Conservation (phyloP, 257 asterid species). For the Verbena officinalis region DNA sequence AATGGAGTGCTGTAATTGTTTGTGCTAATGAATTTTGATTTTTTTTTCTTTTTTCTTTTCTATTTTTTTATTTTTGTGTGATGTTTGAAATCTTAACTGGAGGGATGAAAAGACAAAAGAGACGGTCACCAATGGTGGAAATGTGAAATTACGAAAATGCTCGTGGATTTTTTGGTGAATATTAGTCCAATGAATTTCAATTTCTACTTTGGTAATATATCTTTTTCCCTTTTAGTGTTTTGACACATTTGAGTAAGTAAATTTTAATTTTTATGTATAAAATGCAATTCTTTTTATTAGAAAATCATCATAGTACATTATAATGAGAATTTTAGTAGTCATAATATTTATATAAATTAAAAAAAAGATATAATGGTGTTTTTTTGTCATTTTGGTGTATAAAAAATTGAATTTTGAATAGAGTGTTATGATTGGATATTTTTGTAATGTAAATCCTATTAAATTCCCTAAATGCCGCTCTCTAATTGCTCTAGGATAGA, state of each 20-base stretch:
- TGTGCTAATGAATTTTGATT: conserved; percentile 34
- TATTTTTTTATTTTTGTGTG: background rate
- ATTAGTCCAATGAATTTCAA: conserved; percentile 23
- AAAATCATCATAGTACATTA: too few species aligned
- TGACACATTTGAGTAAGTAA: background rate
- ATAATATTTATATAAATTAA: too few species aligned
- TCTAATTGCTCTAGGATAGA: too few species aligned
- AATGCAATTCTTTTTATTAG: too few species aligned
- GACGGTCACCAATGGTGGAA: conserved; percentile 21
- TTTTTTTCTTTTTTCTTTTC: conserved; percentile 19
- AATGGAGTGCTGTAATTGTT: conserved; percentile 31
- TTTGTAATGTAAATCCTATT: too few species aligned
- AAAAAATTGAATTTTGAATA: too few species aligned
- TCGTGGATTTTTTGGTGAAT: background rate
- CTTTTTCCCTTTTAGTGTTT: background rate
- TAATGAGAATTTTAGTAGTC: background rate
- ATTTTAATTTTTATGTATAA: background rate
- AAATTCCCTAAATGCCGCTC: too few species aligned
- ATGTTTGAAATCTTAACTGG: conserved; percentile 28
- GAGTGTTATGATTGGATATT: too few species aligned
- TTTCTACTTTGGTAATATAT: conserved; percentile 5
- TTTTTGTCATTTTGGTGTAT: too few species aligned
- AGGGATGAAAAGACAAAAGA: conserved; percentile 26
- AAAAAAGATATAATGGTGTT: too few species aligned
- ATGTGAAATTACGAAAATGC: conserved; percentile 27